Evolutionary conservation across 2,329 filamentous ascomycete species (phyloP), one percentile per base, ranked within the genome.

Genomic region (Pseudonectria buxi): DNA sequence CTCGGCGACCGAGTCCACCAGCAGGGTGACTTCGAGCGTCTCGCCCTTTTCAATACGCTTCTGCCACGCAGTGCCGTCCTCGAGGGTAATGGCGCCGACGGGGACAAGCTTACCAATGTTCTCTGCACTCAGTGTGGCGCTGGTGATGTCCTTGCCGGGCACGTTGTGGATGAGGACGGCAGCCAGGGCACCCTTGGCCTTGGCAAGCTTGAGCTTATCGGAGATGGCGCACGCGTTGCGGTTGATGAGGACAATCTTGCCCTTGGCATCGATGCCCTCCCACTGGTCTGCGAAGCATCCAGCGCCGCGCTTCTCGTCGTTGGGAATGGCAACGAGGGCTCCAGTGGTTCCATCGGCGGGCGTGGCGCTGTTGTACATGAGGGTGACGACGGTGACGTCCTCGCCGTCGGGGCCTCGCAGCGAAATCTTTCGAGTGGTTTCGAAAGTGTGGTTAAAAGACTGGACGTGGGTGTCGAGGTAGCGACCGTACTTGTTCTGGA

Each of bases 151-250:
- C 9, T 51, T 44, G 1, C 73, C 76, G 0, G 68, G 59, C 3
- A 59, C 63, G 43, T 82, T 78, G 65, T 84, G 76, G 54, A 78
- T 81, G 32, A 84, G 65, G 22, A 84, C 57, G 1, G 71, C 65
- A 27, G 57, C 66, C 2, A 62, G 27, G 3, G 66, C 68, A 28
- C 66, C 67, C 9, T 61, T 54, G 7, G 58, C 52, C 49, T 57
- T 63, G 18, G 67, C 67, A 4, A 68, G 54, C 48, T 59, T 62
- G 24, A 68, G 55, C 50, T 71, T 71, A 26, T 65, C 60, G 0
- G 58, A 43, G 26, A 70, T 61, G 26, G 61, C 57, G 37, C 67
- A 71, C 15, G 39, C 37, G 14, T 67, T 67, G 7, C 67, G 61
- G 58, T 67, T 67, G 12, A 71, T 53, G 11, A 71, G 63, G 2